Evolutionary conservation across 2,329 filamentous ascomycete species (phyloP).

Genomic region (Blastomyces silverae): DNA sequence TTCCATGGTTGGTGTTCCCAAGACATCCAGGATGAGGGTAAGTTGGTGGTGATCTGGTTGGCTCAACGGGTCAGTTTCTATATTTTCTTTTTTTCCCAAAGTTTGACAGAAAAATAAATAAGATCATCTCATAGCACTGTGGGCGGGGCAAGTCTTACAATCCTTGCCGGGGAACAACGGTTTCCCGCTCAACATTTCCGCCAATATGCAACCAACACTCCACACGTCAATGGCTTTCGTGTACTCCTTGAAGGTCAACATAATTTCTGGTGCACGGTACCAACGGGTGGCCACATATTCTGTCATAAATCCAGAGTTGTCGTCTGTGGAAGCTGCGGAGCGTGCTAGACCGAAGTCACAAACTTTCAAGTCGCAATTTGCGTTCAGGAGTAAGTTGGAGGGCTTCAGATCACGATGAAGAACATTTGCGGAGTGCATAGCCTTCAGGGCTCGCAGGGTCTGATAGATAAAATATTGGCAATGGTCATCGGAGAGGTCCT

Average conservation of each 20-base stretch:
- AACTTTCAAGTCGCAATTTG: constrained; percentile 98
- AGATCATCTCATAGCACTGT: constrained; percentile 3
- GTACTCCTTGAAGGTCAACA: constrained; percentile 99
- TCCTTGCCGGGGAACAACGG: constrained; percentile 97
- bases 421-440: constrained; percentile 98
- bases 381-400: constrained; percentile 92
- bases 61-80: constrained; percentile 11
- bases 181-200: constrained; percentile 98
- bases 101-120: background rate
- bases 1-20: constrained; percentile 98
- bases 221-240: constrained; percentile 99
- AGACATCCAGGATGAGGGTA: constrained; percentile 91
- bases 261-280: constrained; percentile 98
- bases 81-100: background rate
- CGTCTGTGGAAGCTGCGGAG: constrained; percentile 92
- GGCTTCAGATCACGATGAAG: constrained; percentile 96
- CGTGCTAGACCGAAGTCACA: constrained; percentile 96
- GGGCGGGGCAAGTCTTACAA: constrained; percentile 54
- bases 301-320: constrained; percentile 99
- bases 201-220: constrained; percentile 96
- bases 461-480: constrained; percentile 99
- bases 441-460: constrained; percentile 92
- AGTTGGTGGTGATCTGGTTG: constrained; percentile 86
- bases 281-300: constrained; percentile 99
- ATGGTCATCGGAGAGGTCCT: constrained; percentile 97